These are phyloP conservation scores for Venturia carpophila DNA, from an alignment of 2,329 filamentous ascomycete genomes.

Conservation along the genomic window DNA sequence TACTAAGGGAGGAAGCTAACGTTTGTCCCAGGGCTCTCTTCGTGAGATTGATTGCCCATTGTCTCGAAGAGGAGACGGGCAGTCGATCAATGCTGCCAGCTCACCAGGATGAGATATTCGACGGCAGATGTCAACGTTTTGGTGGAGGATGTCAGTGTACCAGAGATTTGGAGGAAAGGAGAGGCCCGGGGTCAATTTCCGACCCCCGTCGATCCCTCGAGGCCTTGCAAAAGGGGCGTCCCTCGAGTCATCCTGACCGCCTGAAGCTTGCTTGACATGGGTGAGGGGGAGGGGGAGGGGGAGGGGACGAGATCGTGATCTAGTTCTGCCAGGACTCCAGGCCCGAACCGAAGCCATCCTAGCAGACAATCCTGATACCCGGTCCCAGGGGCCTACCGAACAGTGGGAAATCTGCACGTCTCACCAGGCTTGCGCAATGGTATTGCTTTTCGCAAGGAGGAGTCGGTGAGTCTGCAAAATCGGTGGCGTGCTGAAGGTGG, in stretches of 20 bases:
- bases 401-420: constrained; percentile 7
- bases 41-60: not conserved
- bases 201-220: not conserved
- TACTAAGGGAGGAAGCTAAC: not conserved
- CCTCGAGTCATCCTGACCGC: constrained; percentile 3
- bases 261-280: not conserved
- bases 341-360: constrained; percentile 12
- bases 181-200: not conserved
- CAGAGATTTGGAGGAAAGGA: not conserved
- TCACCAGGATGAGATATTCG: not conserved
- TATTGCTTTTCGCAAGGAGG: not conserved
- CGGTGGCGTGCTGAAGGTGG: not conserved
- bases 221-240: not conserved
- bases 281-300: not conserved
- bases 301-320: not conserved
- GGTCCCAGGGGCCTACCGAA: not conserved
- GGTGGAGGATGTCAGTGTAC: not conserved
- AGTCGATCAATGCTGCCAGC: not conserved
- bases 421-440: not conserved
- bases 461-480: not conserved
- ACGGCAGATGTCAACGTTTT: not conserved
- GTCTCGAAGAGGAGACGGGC: not conserved
- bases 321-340: not conserved
- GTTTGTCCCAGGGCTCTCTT: not conserved
- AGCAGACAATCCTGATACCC: not conserved